Base-by-base conservation (phyloP, 1,284 basidiomycete species). In the Hypsizygus ulmarius region DNA sequence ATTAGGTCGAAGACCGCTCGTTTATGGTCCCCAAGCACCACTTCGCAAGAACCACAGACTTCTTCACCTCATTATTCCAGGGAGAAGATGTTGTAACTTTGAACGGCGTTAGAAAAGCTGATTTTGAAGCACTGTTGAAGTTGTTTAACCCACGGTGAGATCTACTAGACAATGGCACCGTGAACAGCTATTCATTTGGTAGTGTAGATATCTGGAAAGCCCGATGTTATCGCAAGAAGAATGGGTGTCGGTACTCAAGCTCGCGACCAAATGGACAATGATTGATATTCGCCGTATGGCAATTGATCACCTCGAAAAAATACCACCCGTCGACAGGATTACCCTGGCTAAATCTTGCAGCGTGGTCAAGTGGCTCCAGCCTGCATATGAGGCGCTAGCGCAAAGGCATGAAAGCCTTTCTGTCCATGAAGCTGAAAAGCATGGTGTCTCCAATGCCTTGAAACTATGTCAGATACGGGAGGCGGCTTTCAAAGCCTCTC, bases 231-330 rank as follows among this genome's bases (percentile, higher is more conserved):
- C 39, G 5, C 3, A n/a, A 1, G 32, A 21, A 1, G 50, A 52
- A 33, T 49, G 50, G 46, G n/a, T 18, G 7, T 48, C 45, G 7
- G 16, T 52, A 10, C 34, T 48, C 10, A 52, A 52, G n/a, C 46
- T 49, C 19, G 27, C 46, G 4, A 41, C 47, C 3, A 29, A 21
- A 16, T 52, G 43, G 51, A 43, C 32, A 21, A 43, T 51, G 45
- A 11, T 47, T 12, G 45, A 51, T 39, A 5, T 52, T 18, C 46
- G 46, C n/a, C 15, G 42, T 7, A 8, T 25, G 29, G 43, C 50
- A 3, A 52, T 45, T 16, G 16, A 16, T 21, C 12, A 42, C 12
- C 35, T 47, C 2, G 11, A 21, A 15, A 3, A 2, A 7, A 5
- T 38, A 11, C 12, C 33, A 3, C 29, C 19, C 35, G 9, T 27